Conservation (phyloP, 2,329 filamentous ascomycete species). For the Juglanconis oblonga region DNA sequence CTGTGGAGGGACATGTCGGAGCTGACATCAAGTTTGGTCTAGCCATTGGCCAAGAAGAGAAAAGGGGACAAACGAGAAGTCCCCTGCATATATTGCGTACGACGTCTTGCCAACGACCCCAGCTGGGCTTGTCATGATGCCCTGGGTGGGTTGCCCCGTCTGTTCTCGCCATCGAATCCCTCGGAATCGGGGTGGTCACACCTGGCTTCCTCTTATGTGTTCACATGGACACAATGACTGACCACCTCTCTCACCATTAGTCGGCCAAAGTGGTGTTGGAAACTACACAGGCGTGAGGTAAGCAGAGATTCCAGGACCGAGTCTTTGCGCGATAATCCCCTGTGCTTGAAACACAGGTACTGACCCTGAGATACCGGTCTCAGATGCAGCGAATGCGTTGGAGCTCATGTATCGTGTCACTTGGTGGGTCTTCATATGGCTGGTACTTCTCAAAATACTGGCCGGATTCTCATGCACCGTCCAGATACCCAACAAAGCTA, state of each 20-base stretch:
- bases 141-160: neutral
- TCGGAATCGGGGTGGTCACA: no score
- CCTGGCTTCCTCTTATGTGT: neutral
- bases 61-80: neutral
- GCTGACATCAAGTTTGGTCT: neutral
- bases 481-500: conserved; percentile 11
- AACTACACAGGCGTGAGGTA: conserved; percentile 8
- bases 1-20: neutral
- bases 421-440: neutral
- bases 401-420: conserved; percentile 8
- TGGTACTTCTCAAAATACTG: neutral
- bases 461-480: neutral
- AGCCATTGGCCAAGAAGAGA: conserved; percentile 5
- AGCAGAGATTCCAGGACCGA: neutral
- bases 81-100: conserved; percentile 8
- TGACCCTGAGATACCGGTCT: neutral
- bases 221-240: neutral
- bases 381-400: conserved; percentile 8
- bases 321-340: no score
- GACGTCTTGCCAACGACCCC: conserved; percentile 10
- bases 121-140: conserved; percentile 13
- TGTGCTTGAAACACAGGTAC: neutral
- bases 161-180: neutral
- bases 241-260: neutral
- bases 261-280: neutral